These are phyloP conservation scores for Parachaetomium inaequale DNA, from an alignment of 495 filamentous ascomycete genomes.

Conservation along the genomic window DNA sequence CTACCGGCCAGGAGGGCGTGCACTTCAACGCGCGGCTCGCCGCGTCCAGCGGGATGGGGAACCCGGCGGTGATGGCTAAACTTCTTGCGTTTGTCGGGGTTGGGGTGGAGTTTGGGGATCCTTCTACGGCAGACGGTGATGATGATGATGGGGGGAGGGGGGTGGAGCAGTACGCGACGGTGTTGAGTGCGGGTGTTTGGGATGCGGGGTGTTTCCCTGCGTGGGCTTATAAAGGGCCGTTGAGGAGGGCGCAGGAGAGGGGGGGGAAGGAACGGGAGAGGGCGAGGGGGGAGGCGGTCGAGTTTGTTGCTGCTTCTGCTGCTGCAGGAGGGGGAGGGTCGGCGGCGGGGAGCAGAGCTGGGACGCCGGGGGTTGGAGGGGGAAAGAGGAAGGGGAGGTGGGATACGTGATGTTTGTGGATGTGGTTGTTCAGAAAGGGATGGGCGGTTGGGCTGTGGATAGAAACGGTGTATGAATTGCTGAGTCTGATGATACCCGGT, in stretches of 20 bases:
- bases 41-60: too few species aligned
- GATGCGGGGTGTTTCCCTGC: slow-evolving; percentile 61
- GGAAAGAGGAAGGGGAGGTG: slow-evolving; percentile 49
- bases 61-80: slow-evolving; percentile 71
- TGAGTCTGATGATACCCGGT: not conserved
- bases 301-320: slow-evolving; percentile 65
- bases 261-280: slow-evolving; percentile 57
- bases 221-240: slow-evolving; percentile 69
- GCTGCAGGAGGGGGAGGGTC: slow-evolving; percentile 26
- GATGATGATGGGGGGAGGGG: not conserved
- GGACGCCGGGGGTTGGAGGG: slow-evolving; percentile 35
- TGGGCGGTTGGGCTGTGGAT: not conserved
- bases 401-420: slow-evolving; percentile 36
- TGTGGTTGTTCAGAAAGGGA: not conserved
- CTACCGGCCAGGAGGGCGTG: too few species aligned
- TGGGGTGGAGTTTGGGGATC: slow-evolving; percentile 29
- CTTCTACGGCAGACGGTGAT: not conserved
- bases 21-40: slow-evolving; percentile 89
- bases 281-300: slow-evolving; percentile 56
- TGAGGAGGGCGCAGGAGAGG: slow-evolving; percentile 63
- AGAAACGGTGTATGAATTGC: not conserved
- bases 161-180: slow-evolving; percentile 66
- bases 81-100: slow-evolving; percentile 79
- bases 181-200: slow-evolving; percentile 64
- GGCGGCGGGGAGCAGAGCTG: slow-evolving; percentile 37